Evolutionary conservation across 305 asterid genomes (phyloP).

Genomic region (Ilex paraguariensis): DNA sequence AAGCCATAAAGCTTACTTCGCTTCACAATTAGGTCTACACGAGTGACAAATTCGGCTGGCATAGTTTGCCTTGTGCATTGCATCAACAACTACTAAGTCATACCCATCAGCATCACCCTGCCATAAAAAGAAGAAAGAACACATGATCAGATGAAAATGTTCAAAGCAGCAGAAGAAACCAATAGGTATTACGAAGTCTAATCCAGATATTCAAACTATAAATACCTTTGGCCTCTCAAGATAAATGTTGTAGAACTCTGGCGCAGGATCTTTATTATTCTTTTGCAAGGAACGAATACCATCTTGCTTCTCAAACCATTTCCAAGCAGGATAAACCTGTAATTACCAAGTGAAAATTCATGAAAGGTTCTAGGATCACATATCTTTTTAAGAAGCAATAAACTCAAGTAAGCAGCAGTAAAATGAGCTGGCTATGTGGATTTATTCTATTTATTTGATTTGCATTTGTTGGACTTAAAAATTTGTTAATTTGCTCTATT

Average conservation of each 20-base stretch:
- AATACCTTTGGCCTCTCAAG: slow-evolving; percentile 98
- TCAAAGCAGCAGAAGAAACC: background rate
- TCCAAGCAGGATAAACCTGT: slow-evolving; percentile 99
- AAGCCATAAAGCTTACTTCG: slow-evolving; percentile 56
- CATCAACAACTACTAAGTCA: slow-evolving; percentile 96
- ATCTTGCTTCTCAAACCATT: slow-evolving; percentile 99
- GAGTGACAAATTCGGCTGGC: slow-evolving; percentile 99
- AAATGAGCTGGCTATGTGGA: too few species aligned
- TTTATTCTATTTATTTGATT: too few species aligned
- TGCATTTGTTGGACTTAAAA: too few species aligned
- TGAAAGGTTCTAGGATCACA: background rate
- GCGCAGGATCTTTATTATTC: slow-evolving; percentile 89
- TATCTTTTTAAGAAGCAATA: too few species aligned
- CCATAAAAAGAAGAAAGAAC: slow-evolving; percentile 17
- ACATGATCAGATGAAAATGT: slow-evolving; percentile 9
- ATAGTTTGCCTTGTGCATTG: slow-evolving; percentile 99
- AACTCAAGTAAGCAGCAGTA: too few species aligned
- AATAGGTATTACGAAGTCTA: background rate
- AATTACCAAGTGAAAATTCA: slow-evolving; percentile 10
- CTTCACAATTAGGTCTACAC: slow-evolving; percentile 97
- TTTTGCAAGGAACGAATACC: slow-evolving; percentile 94
- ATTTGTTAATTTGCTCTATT: too few species aligned
- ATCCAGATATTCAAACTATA: too few species aligned
- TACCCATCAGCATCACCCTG: slow-evolving; percentile 99
- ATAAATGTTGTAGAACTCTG: slow-evolving; percentile 96